Percentiles rank a stretch among this genome's conserved stretches.
Evolutionary conservation across 495 filamentous ascomycete species (phyloP).

Genomic region (Aspergillus bertholletiae): DNA sequence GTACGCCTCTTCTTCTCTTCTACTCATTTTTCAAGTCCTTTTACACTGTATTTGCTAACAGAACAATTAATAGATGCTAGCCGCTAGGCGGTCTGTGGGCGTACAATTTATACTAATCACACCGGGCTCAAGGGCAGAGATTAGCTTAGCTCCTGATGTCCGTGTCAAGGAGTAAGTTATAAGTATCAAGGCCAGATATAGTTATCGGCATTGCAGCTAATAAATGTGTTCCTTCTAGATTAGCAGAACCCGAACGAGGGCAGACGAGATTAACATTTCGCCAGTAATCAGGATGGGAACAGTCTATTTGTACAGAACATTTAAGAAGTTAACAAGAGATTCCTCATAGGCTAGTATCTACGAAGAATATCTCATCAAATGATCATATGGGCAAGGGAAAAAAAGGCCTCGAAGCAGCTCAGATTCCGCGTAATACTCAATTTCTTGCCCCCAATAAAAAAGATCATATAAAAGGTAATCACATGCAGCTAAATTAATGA

Average conservation of each 20-base stretch:
- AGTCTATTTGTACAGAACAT: not conserved
- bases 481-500: too few species aligned
- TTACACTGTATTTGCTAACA: conserved; percentile 9
- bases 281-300: conserved; percentile 1
- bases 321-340: not conserved
- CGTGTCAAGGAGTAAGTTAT: conserved; percentile 74
- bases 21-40: not conserved
- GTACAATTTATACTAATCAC: conserved; percentile 97
- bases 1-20: conserved; percentile 55
- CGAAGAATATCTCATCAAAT: too few species aligned
- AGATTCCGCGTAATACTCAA: too few species aligned
- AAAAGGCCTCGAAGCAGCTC: too few species aligned
- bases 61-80: conserved; percentile 57
- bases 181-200: not conserved
- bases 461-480: too few species aligned
- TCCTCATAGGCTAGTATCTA: too few species aligned
- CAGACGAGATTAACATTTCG: conserved; percentile 36
- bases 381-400: too few species aligned
- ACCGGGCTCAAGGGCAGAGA: conserved; percentile 76
- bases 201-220: conserved; percentile 9
- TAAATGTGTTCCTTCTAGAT: conserved; percentile 28
- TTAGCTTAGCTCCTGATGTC: conserved; percentile 71
- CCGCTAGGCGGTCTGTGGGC: conserved; percentile 78
- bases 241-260: conserved; percentile 58
- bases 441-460: too few species aligned